Conservation (phyloP, 345 rosid genomes). For the Salix koriyanagi region DNA sequence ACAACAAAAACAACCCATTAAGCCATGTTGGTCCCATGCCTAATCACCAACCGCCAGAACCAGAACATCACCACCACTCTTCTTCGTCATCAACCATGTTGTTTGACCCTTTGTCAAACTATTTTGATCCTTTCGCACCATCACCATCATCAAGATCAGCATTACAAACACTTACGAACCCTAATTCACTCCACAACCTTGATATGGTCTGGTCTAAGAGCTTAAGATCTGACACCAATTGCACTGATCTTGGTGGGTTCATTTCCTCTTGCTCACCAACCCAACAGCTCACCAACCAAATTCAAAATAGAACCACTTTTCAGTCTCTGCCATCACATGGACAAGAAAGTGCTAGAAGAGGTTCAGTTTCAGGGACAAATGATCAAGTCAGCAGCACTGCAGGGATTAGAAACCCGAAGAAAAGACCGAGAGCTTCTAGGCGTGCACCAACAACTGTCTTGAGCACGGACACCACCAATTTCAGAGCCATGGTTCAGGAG, state of each 20-base stretch:
- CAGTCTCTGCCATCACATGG: conserved; percentile 15
- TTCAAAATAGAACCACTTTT: conserved; percentile 12
- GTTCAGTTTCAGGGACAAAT: conserved; percentile 20
- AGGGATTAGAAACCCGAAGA: conserved; percentile 60
- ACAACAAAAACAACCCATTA: conserved; percentile 8
- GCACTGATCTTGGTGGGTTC: conserved; percentile 50
- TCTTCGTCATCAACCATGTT: conserved; percentile 30
- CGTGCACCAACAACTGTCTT: conserved; percentile 92
- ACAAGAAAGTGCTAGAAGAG: neutral
- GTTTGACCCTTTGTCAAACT: conserved; percentile 51
- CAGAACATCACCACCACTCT: conserved; percentile 22
- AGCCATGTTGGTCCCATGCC: conserved; percentile 21
- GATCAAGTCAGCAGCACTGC: conserved; percentile 31
- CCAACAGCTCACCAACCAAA: conserved; percentile 31
- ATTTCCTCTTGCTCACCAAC: conserved; percentile 38
- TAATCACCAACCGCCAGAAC: conserved; percentile 23
- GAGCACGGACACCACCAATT: conserved; percentile 83
- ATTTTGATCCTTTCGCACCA: conserved; percentile 45
- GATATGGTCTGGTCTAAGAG: conserved; percentile 51
- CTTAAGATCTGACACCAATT: conserved; percentile 46
- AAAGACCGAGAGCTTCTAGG: conserved; percentile 84
- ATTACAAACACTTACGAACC: conserved; percentile 17
- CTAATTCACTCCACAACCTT: conserved; percentile 40
- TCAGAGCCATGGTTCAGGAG: conserved; percentile 97
- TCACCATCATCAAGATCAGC: conserved; percentile 22